Evolutionary conservation across 805 yeast species (phyloP).

Genomic region (Cyberlindnera maclurae): DNA sequence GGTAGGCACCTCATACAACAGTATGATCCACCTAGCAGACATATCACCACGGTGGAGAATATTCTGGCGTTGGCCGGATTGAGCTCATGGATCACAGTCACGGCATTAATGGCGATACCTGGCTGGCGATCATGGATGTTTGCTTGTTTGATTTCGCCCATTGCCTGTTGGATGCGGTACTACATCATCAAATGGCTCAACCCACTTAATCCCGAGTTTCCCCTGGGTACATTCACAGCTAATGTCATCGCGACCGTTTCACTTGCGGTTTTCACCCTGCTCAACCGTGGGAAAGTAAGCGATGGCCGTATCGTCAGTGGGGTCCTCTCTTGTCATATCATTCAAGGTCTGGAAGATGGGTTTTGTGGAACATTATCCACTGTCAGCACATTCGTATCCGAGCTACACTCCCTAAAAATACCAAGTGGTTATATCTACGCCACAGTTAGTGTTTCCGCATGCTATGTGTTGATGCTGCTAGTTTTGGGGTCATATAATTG

Average conservation of each 20-base stretch:
- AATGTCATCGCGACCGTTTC: slow-evolving; percentile 42
- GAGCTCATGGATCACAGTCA: slow-evolving; percentile 20
- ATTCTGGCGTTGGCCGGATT: slow-evolving; percentile 10
- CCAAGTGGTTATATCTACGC: slow-evolving; percentile 45
- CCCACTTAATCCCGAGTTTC: slow-evolving; percentile 36
- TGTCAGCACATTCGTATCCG: slow-evolving; percentile 71
- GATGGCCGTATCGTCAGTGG: slow-evolving; percentile 25
- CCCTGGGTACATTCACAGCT: slow-evolving; percentile 44
- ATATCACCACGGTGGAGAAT: slow-evolving; percentile 23
- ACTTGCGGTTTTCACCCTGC: slow-evolving; percentile 36
- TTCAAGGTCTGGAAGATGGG: slow-evolving; percentile 53
- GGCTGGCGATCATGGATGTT: slow-evolving; percentile 69
- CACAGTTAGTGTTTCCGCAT: slow-evolving; percentile 33
- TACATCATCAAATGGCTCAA: slow-evolving; percentile 47
- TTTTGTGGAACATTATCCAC: slow-evolving; percentile 70
- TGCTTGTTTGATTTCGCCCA: slow-evolving; percentile 59
- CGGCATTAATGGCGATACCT: slow-evolving; percentile 15
- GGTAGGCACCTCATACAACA: slow-evolving; percentile 44
- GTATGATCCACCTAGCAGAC: slow-evolving; percentile 37
- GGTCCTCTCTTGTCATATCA: slow-evolving; percentile 39
- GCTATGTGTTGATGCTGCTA: slow-evolving; percentile 46
- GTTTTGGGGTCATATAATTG: slow-evolving; percentile 69
- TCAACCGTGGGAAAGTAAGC: slow-evolving; percentile 36
- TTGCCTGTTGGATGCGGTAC: slow-evolving; percentile 58
- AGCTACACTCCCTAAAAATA: slow-evolving; percentile 37